Percentiles rank a stretch among this genome's conserved stretches.
Conservation (phyloP, 2,329 filamentous ascomycete species). For the Colletotrichum musae region DNA sequence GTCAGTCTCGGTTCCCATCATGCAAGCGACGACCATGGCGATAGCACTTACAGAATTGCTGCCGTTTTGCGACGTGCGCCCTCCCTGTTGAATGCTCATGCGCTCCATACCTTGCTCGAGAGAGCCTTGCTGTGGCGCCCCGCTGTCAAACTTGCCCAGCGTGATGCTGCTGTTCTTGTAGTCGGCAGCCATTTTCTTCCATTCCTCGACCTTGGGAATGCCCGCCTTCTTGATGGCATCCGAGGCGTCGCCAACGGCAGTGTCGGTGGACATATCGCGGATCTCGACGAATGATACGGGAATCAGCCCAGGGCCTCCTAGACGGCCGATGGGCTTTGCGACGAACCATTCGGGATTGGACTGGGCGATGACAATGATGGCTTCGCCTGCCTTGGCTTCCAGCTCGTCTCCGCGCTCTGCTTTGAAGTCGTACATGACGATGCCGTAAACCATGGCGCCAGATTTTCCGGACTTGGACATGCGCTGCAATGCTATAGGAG, state of each 20-base stretch:
- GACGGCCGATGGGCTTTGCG: slow-evolving; percentile 95
- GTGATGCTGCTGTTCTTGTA: slow-evolving; percentile 99
- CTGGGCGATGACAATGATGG: slow-evolving; percentile 98
- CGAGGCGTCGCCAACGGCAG: slow-evolving; percentile 83
- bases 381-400: slow-evolving; percentile 94
- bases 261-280: slow-evolving; percentile 90
- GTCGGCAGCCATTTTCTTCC: slow-evolving; percentile 99
- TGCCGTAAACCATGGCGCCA: slow-evolving; percentile 94
- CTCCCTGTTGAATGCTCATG: slow-evolving; percentile 79
- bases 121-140: slow-evolving; percentile 54
- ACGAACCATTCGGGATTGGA: slow-evolving; percentile 99
- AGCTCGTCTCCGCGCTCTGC: slow-evolving; percentile 96
- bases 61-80: slow-evolving; percentile 62
- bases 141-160: slow-evolving; percentile 86
- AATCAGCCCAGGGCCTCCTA: slow-evolving; percentile 96
- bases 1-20: background rate
- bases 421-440: slow-evolving; percentile 97
- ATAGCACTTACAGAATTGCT: slow-evolving; percentile 62
- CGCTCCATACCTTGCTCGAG: slow-evolving; percentile 82
- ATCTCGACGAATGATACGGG: slow-evolving; percentile 98
- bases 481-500: slow-evolving; percentile 52
- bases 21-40: background rate
- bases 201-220: slow-evolving; percentile 95
- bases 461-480: slow-evolving; percentile 65
- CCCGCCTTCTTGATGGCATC: slow-evolving; percentile 91